phyloP scores from a whole-genome alignment of 371 early-diverging fungal species.

The Mucor velutinosus region DNA sequence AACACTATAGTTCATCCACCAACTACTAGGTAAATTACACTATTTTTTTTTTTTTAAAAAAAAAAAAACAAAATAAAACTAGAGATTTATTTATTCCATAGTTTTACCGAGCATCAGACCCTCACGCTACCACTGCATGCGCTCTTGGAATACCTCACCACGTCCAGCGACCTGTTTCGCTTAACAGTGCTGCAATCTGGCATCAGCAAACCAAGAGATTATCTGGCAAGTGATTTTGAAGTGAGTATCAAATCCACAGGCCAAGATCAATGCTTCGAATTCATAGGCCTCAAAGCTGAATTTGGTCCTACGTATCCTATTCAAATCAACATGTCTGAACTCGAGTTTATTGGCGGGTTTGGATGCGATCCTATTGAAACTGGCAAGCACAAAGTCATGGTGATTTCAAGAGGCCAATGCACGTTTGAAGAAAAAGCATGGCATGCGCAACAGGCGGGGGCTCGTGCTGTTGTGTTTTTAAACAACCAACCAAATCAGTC shows the following conservation, averaged over 20 bases:
- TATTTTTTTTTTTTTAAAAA: not conserved
- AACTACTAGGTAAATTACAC: slow-evolving; percentile 8
- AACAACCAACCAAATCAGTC: slow-evolving; percentile 2
- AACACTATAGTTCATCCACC: not conserved
- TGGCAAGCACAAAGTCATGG: slow-evolving; percentile 30
- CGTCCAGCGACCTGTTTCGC: not conserved
- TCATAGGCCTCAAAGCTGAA: slow-evolving; percentile 5
- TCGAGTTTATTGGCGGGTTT: not conserved
- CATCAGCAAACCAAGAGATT: slow-evolving; percentile 7
- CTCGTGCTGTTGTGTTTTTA: slow-evolving; percentile 47
- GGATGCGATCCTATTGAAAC: slow-evolving; percentile 43
- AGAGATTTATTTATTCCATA: not conserved
- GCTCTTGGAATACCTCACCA: not conserved
- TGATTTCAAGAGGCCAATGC: slow-evolving; percentile 56
- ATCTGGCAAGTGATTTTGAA: not conserved
- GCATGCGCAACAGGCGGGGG: slow-evolving; percentile 53
- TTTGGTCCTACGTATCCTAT: slow-evolving; percentile 3
- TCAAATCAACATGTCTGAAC: not conserved
- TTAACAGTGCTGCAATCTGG: not conserved
- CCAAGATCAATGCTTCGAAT: slow-evolving; percentile 8
- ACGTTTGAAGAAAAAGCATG: slow-evolving; percentile 47
- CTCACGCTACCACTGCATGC: slow-evolving; percentile 3
- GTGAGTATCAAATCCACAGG: slow-evolving; percentile 7
- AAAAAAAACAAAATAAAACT: not conserved
- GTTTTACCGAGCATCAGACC: slow-evolving; percentile 5